Evolutionary conservation across 495 filamentous ascomycete species (phyloP).

Genomic region (Penicillium chermesinum): DNA sequence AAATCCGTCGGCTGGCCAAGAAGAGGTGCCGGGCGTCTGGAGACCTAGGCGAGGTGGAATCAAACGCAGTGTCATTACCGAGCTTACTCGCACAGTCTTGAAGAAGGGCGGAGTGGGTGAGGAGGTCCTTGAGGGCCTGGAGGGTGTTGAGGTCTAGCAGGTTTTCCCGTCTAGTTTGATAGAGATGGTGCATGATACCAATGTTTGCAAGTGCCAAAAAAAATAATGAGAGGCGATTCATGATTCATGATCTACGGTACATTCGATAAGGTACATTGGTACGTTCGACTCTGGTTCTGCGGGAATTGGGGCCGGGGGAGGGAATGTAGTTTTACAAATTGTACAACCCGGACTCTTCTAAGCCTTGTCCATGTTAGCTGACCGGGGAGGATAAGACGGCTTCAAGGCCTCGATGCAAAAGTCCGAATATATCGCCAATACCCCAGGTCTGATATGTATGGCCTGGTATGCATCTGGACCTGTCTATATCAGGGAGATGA

Average conservation of each 20-base stretch:
- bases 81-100: constrained; percentile 62
- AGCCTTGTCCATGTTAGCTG: too few relatives aligned
- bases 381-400: too few relatives aligned
- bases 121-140: constrained; percentile 76
- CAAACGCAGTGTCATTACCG: constrained; percentile 59
- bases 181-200: constrained; percentile 6
- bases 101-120: constrained; percentile 72
- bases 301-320: too few relatives aligned
- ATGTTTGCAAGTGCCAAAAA: neutral
- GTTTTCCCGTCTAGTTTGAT: neutral
- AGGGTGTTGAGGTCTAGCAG: constrained; percentile 42
- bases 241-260: constrained; percentile 9
- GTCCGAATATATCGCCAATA: too few relatives aligned
- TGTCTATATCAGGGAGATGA: too few relatives aligned
- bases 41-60: constrained; percentile 69
- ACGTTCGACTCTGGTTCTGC: too few relatives aligned
- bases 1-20: constrained; percentile 37
- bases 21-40: constrained; percentile 69
- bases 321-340: too few relatives aligned
- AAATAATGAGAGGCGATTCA: constrained; percentile 16
- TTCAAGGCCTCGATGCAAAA: too few relatives aligned
- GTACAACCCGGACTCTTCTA: too few relatives aligned
- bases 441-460: too few relatives aligned
- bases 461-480: too few relatives aligned
- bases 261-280: too few relatives aligned